A percentile compares a stretch with the other conserved stretches of the same genome.
Conservation (phyloP, 2,329 filamentous ascomycete species). For the Fusarium sulawesiense region DNA sequence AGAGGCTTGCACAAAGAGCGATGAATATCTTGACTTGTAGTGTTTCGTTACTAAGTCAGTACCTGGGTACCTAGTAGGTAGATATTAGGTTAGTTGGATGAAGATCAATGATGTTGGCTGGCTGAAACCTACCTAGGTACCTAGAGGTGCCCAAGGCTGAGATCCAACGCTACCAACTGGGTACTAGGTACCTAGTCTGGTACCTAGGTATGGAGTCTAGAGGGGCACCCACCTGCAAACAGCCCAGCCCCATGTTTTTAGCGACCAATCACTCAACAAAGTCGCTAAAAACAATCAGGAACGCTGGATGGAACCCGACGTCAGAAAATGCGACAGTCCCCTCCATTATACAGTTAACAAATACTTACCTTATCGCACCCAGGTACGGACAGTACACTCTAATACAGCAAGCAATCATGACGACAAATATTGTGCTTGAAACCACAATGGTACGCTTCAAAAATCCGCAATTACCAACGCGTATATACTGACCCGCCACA, state of each 20-base stretch:
- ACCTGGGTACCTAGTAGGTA: too few relatives aligned
- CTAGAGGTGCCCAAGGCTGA: conserved; percentile 1
- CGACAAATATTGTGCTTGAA: conserved; percentile 82
- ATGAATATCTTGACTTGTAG: neutral
- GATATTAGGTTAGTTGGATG: too few relatives aligned
- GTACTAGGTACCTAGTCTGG: neutral
- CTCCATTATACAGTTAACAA: conserved; percentile 23
- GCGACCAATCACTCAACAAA: conserved; percentile 16
- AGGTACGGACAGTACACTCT: neutral
- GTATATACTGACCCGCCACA: conserved; percentile 50
- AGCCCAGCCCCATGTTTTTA: neutral
- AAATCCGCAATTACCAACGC: neutral
- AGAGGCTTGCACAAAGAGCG: neutral
- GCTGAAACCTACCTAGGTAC: neutral
- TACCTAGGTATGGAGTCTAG: too few relatives aligned
- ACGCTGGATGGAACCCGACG: neutral
- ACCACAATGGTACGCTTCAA: conserved; percentile 78
- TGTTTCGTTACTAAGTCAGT: neutral
- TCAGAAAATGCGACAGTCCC: conserved; percentile 28
- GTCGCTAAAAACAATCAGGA: conserved; percentile 8
- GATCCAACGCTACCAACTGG: neutral
- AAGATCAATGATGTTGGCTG: conserved; percentile 20
- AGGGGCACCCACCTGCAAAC: conserved; percentile 3
- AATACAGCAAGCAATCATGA: conserved; percentile 63
- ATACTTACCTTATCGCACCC: neutral